These are phyloP conservation scores for Melanomma pulvis-pyrius DNA, from an alignment of 495 filamentous ascomycete species.

Conservation along the genomic window DNA sequence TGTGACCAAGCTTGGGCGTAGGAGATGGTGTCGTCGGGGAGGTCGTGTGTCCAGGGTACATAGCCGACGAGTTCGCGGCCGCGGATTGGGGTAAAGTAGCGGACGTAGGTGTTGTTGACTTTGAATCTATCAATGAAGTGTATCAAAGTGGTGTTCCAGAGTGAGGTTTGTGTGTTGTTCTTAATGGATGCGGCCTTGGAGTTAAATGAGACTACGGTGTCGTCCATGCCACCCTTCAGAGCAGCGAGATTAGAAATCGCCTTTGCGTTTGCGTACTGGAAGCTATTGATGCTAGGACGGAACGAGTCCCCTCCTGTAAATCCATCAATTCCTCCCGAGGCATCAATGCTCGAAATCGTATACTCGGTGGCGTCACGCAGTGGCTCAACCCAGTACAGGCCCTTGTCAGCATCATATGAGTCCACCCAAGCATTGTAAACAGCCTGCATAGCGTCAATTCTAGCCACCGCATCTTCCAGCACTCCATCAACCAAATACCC, in stretches of 20 bases:
- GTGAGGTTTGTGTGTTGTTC: background rate
- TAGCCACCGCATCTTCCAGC: background rate
- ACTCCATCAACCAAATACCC: conserved; percentile 16
- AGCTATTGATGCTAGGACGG: conserved; percentile 14
- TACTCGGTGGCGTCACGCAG: conserved; percentile 11
- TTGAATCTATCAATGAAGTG: conserved; percentile 15
- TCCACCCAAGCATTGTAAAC: conserved; percentile 11
- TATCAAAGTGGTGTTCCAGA: conserved; percentile 7
- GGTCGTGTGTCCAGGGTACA: conserved; percentile 15
- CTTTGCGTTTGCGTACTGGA: conserved; percentile 9
- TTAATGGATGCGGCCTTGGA: conserved; percentile 1
- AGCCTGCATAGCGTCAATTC: conserved; percentile 1
- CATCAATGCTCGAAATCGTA: conserved; percentile 13
- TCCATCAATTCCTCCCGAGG: conserved; percentile 1
- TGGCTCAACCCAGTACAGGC: conserved; percentile 13
- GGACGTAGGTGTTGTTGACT: conserved; percentile 9
- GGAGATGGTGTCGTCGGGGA: conserved; percentile 6
- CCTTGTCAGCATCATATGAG: background rate
- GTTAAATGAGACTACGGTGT: background rate
- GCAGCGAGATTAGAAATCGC: conserved; percentile 1
- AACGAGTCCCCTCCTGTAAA: conserved; percentile 5
- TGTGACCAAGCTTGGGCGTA: conserved; percentile 8
- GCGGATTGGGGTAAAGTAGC: conserved; percentile 1
- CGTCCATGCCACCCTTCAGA: background rate
- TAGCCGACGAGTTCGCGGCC: conserved; percentile 14